A percentile compares a stretch with the other conserved stretches of the same genome.
These are phyloP conservation scores for Coniochaeta hoffmannii DNA, from an alignment of 2,329 filamentous ascomycete species.

Conservation along the genomic window DNA sequence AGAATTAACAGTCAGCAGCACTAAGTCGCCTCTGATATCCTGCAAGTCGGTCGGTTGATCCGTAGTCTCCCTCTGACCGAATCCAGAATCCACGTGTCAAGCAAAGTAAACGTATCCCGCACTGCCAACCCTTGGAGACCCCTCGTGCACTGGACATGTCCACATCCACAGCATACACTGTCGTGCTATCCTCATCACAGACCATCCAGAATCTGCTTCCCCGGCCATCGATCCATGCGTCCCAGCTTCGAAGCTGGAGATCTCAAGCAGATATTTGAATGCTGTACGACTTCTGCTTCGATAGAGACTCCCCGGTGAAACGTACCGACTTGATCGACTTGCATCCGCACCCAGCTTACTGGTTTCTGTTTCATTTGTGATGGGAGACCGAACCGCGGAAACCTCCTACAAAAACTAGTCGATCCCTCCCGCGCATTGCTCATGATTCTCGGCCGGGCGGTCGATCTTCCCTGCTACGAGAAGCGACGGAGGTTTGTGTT, in stretches of 20 bases:
- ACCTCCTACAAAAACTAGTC: neutral
- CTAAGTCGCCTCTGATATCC: no score
- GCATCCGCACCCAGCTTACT: neutral
- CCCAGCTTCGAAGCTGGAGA: neutral
- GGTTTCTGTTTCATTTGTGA: neutral
- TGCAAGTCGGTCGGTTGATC: no score
- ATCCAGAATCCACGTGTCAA: neutral
- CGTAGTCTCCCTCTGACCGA: no score
- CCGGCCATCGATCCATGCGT: neutral
- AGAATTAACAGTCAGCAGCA: neutral
- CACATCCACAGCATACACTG: neutral
- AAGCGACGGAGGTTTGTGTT: neutral
- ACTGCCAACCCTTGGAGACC: neutral
- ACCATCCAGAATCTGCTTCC: neutral
- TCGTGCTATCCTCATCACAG: neutral
- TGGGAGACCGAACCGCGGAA: neutral
- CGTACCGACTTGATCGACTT: neutral
- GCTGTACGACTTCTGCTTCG: neutral
- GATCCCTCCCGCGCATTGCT: neutral
- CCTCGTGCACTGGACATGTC: neutral
- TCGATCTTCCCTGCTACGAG: neutral
- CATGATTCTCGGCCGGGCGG: neutral
- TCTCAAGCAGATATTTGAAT: neutral
- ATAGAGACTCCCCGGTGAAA: neutral
- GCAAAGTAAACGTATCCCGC: neutral